Conservation (phyloP, 768 basidiomycete genomes). For the Amanita thiersii region DNA sequence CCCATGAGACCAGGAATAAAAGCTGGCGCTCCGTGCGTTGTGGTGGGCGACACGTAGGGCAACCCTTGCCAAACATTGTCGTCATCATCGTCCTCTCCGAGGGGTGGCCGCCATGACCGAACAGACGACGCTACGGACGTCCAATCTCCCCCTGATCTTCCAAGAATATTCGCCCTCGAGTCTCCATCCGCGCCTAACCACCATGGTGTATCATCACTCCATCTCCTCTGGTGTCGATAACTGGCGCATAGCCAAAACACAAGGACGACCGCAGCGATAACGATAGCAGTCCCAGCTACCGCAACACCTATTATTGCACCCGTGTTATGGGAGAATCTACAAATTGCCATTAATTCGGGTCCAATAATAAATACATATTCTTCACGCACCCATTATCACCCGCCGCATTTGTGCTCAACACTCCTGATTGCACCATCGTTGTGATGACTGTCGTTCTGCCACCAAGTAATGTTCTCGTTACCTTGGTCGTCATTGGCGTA, state of each 20-base stretch:
- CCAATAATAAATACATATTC: background rate
- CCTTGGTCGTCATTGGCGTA: conserved; percentile 11
- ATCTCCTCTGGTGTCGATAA: conserved; percentile 9
- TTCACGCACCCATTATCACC: conserved; percentile 16
- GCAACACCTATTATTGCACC: conserved; percentile 31
- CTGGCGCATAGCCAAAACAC: conserved; percentile 25
- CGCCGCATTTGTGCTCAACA: conserved; percentile 22
- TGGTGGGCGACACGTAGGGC: too few relatives aligned
- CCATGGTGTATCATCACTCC: background rate
- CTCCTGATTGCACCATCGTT: conserved; percentile 19
- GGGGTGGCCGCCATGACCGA: conserved; percentile 22
- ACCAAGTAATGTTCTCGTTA: conserved; percentile 13
- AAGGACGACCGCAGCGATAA: conserved; percentile 21
- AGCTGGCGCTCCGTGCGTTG: too few relatives aligned
- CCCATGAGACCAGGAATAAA: too few relatives aligned
- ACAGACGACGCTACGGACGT: conserved; percentile 14
- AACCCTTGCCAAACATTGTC: too few relatives aligned
- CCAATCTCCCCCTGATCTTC: conserved; percentile 10
- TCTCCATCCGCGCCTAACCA: background rate
- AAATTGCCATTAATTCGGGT: too few relatives aligned
- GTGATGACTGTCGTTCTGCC: conserved; percentile 14
- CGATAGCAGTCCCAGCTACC: conserved; percentile 18
- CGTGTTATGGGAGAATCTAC: conserved; percentile 29
- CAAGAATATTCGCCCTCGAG: background rate
- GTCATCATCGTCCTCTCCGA: conserved; percentile 20